Conservation (phyloP, 805 yeast genomes). For the Zygoascus flipseniorum region DNA sequence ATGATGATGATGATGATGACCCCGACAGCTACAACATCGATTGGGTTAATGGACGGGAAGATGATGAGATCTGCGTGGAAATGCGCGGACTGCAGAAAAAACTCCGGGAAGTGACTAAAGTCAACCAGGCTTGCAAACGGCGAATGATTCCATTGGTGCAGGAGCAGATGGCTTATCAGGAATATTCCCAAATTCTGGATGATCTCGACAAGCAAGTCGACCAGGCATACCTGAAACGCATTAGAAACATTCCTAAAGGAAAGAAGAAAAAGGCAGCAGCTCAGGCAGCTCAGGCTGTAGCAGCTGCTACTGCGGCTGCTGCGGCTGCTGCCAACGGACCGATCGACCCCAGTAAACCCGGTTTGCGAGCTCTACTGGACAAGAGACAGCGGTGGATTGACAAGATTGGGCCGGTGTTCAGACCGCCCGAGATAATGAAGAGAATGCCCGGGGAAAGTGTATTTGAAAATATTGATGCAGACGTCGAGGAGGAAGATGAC, state of each 20-base stretch:
- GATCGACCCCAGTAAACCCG: conserved; percentile 42
- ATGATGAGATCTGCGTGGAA: conserved; percentile 88
- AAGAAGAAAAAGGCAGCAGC: conserved; percentile 38
- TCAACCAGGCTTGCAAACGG: conserved; percentile 62
- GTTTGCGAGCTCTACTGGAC: conserved; percentile 70
- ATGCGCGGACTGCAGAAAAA: conserved; percentile 64
- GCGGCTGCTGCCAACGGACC: conserved; percentile 15
- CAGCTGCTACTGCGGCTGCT: conserved; percentile 13
- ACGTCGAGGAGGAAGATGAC: conserved; percentile 36
- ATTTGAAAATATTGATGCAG: conserved; percentile 40
- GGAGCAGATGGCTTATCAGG: conserved; percentile 91
- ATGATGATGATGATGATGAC: conserved; percentile 18
- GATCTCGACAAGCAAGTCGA: conserved; percentile 96
- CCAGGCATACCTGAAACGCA: conserved; percentile 79
- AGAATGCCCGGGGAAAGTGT: conserved; percentile 60
- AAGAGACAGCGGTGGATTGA: conserved; percentile 84
- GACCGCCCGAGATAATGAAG: conserved; percentile 58
- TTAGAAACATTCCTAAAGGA: conserved; percentile 62
- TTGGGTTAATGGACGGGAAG: conserved; percentile 79
- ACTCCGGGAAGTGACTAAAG: conserved; percentile 48
- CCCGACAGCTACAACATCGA: conserved; percentile 37
- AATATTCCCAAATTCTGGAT: conserved; percentile 79
- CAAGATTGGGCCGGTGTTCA: conserved; percentile 81
- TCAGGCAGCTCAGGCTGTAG: conserved; percentile 10
- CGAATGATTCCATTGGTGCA: conserved; percentile 64